Evolutionary conservation across 345 rosid species (phyloP), one percentile per base, ranked within the genome.

Genomic region (Hibiscus syriacus): DNA sequence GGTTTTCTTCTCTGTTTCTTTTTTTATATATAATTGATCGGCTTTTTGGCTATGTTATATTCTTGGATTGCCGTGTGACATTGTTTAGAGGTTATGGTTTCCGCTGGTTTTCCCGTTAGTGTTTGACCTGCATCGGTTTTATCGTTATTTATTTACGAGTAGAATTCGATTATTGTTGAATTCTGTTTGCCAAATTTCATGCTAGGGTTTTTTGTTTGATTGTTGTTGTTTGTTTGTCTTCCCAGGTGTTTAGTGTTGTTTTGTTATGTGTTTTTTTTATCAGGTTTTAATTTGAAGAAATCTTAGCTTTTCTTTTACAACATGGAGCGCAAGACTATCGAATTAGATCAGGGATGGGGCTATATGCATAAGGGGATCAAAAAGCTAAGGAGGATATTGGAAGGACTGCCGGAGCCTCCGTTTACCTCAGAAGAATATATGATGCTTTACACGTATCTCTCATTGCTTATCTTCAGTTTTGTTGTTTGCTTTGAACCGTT

Each of bases 291-390:
- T 27, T 56, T 55, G 49, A 39, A 55, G 74, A 41, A 26, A 63
- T 13, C 11, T 59, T 23, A 14, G 53, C 66, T 30, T 55, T 48
- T 45, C 2, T 10, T 56, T 57, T 57, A 55, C 74, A 55, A 52
- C 67, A 45, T 88, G 89, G 96, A 85, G 73, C 87, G 82, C 41
- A 81, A 80, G 82, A 82, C 76, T 2, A 81, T 79, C 52, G 87
- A 87, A 34, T 81, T 94, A 56, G 96, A 87, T 14, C 81, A 85
- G 70, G 97, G 97, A 84, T 94, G 96, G 97, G 83, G 78, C 43
- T 75, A 77, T 72, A 84, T 94, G 95, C 85, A 81, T 79, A 79
- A 77, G 36, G 97, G 96, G 63, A 87, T 87, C 70, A 70, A 74
- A 25, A 94, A 91, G 86, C 81, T 94, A 72, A 87, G 80, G 83